A percentile compares a stretch with the other conserved stretches of the same genome.
Conservation (phyloP, 208 protist species). For the Zelonia costaricensis region DNA sequence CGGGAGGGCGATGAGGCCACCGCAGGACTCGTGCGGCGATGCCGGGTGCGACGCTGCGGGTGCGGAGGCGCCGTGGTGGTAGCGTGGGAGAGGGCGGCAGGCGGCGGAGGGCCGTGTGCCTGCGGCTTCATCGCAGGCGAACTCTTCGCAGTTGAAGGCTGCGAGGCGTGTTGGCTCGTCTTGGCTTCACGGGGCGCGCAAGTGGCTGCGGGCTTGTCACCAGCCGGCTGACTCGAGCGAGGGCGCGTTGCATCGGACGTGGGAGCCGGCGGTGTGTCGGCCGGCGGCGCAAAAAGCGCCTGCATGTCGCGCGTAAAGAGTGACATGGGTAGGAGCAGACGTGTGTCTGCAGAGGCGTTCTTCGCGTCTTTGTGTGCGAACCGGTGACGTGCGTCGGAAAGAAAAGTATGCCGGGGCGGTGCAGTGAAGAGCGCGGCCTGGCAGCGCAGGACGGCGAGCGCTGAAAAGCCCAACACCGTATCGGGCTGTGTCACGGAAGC, state of each 20-base stretch:
- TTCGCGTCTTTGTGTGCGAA: too few relatives aligned
- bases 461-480: too few relatives aligned
- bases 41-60: background rate
- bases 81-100: background rate
- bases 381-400: too few relatives aligned
- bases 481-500: too few relatives aligned
- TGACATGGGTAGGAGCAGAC: too few relatives aligned
- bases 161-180: background rate
- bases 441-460: too few relatives aligned
- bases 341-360: too few relatives aligned
- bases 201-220: background rate
- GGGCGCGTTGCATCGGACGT: background rate
- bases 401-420: too few relatives aligned
- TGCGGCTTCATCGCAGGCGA: slow-evolving; percentile 3
- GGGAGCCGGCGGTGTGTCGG: too few relatives aligned
- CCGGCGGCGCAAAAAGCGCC: too few relatives aligned
- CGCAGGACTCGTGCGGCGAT: background rate
- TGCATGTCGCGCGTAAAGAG: too few relatives aligned
- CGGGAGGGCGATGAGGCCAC: background rate
- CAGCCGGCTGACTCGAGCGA: background rate
- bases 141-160: background rate
- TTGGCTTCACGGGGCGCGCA: background rate
- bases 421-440: too few relatives aligned
- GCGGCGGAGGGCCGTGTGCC: background rate
- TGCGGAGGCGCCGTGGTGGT: slow-evolving; percentile 6